Evolutionary conservation across 78 protist genomes (phyloP).

Genomic region (Creolimax fragrantissima): DNA sequence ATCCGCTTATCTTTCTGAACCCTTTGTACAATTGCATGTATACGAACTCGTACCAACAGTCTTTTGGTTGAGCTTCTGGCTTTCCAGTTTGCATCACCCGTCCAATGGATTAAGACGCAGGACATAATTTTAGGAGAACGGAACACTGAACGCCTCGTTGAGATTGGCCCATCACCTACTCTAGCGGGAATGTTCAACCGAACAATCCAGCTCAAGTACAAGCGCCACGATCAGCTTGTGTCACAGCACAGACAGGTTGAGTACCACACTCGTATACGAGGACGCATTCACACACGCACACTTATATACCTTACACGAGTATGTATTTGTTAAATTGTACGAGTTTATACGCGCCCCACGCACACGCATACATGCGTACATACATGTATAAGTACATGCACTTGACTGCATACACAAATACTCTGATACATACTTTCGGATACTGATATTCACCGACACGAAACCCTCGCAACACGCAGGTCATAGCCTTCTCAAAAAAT

Average conservation of each 20-base stretch:
- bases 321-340: too few species aligned
- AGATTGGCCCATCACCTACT: constrained; percentile 56
- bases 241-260: neutral
- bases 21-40: too few species aligned
- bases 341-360: too few species aligned
- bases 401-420: too few species aligned
- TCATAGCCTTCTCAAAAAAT: constrained; percentile 5
- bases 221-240: constrained; percentile 15
- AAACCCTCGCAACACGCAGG: neutral
- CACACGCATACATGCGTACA: too few species aligned
- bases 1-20: too few species aligned
- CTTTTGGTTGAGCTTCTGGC: constrained; percentile 57
- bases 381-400: too few species aligned
- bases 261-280: neutral
- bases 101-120: constrained; percentile 66
- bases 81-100: constrained; percentile 70
- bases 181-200: constrained; percentile 31
- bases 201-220: constrained; percentile 24
- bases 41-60: too few species aligned
- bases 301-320: neutral
- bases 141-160: constrained; percentile 38
- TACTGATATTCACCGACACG: neutral
- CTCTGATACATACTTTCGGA: too few species aligned
- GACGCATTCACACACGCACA: neutral
- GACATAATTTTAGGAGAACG: constrained; percentile 13